Conservation (phyloP, 2,329 filamentous ascomycete species). For the Talaromyces marneffei region DNA sequence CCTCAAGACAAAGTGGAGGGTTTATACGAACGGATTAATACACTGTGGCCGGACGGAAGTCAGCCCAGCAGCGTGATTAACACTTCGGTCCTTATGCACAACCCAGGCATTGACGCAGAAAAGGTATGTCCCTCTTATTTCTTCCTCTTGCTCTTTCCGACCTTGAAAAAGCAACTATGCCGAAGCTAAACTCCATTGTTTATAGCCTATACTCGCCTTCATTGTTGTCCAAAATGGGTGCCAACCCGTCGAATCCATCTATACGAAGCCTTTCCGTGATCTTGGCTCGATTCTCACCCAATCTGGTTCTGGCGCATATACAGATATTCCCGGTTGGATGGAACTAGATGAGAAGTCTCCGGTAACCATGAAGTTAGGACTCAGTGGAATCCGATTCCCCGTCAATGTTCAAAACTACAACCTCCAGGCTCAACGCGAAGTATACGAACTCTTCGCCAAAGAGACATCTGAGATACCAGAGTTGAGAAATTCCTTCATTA, state of each 20-base stretch:
- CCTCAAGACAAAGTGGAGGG: not conserved
- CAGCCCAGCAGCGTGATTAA: not conserved
- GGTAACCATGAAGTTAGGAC: constrained; percentile 34
- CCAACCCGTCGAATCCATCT: not conserved
- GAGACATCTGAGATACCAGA: constrained; percentile 23
- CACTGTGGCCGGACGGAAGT: not conserved
- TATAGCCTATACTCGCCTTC: not conserved
- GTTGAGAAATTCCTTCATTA: constrained; percentile 38
- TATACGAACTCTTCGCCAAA: constrained; percentile 31
- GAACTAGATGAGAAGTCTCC: constrained; percentile 29
- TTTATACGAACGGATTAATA: not conserved
- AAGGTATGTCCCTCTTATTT: not conserved
- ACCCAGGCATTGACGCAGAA: not conserved
- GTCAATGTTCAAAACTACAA: constrained; percentile 37
- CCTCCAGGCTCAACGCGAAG: constrained; percentile 25
- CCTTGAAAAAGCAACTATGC: not conserved
- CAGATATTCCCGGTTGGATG: constrained; percentile 38
- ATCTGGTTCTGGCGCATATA: constrained; percentile 34
- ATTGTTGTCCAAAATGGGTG: not conserved
- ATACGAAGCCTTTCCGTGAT: constrained; percentile 13
- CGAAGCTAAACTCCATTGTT: not conserved
- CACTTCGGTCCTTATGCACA: not conserved
- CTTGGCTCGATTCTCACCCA: constrained; percentile 30
- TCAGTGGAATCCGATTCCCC: constrained; percentile 36
- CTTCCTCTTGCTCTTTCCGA: not conserved